A percentile compares a stretch with the other conserved stretches of the same genome.
These are phyloP conservation scores for Shiraia sp. DNA, from an alignment of 2,329 filamentous ascomycete genomes.

Conservation along the genomic window DNA sequence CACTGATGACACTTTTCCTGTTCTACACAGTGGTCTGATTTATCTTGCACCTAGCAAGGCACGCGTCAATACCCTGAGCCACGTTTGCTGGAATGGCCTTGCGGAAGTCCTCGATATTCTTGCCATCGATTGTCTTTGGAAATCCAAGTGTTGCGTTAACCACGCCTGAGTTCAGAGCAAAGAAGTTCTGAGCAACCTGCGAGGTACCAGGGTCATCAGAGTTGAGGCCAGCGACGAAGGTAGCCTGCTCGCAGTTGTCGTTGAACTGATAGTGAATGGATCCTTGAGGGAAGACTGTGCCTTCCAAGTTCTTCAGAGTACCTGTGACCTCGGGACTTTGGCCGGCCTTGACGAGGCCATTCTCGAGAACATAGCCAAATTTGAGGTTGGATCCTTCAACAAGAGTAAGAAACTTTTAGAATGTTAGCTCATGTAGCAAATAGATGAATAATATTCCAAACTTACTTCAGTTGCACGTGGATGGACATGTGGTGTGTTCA, in stretches of 20 bases:
- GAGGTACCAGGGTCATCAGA: constrained; percentile 49
- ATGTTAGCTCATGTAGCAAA: no score
- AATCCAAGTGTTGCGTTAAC: constrained; percentile 46
- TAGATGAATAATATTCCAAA: no score
- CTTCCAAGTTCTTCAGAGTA: constrained; percentile 47
- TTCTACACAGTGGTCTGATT: neutral
- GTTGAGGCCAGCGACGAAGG: constrained; percentile 51
- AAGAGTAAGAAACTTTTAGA: constrained; percentile 46
- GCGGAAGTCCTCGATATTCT: constrained; percentile 43
- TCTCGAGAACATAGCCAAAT: constrained; percentile 54
- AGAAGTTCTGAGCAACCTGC: constrained; percentile 51
- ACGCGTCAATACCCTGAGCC: constrained; percentile 58
- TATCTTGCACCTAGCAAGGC: constrained; percentile 53
- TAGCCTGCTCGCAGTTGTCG: constrained; percentile 49
- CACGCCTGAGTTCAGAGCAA: constrained; percentile 43
- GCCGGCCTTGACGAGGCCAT: constrained; percentile 43
- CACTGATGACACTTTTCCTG: no score
- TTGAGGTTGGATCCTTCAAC: constrained; percentile 46
- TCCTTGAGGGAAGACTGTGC: constrained; percentile 53
- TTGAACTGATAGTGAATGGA: constrained; percentile 56
- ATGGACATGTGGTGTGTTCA: constrained; percentile 55
- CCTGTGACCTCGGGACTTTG: constrained; percentile 46
- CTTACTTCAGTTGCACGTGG: constrained; percentile 50
- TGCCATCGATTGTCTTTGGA: constrained; percentile 36
- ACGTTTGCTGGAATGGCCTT: constrained; percentile 52